These are phyloP conservation scores for Melanopsichium pennsylvanicum DNA, from an alignment of 1,284 basidiomycete species.

Conservation along the genomic window DNA sequence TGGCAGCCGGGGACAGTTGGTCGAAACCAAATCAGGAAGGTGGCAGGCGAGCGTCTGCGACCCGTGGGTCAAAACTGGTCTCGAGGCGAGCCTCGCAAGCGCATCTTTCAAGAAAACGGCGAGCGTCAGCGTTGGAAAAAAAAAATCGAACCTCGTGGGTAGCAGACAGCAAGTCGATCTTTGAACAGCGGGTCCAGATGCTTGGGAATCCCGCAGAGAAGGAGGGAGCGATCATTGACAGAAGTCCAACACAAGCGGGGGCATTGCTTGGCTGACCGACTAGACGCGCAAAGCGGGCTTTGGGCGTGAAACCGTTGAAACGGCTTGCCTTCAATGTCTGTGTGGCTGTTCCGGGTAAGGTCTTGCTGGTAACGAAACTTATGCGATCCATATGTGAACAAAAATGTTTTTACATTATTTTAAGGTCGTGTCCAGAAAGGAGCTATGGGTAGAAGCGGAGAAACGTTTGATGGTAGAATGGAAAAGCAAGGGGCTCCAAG, in stretches of 20 bases:
- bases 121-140: not conserved
- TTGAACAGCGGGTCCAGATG: too few species aligned
- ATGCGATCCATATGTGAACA: too few species aligned
- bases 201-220: too few species aligned
- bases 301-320: too few species aligned
- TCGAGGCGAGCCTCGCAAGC: not conserved
- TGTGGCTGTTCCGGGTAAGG: too few species aligned
- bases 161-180: too few species aligned
- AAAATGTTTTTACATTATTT: too few species aligned
- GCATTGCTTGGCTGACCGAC: not conserved
- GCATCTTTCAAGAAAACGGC: not conserved
- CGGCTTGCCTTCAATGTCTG: too few species aligned
- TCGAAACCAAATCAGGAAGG: slow-evolving; percentile 12
- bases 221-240: not conserved
- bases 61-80: slow-evolving; percentile 1
- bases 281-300: not conserved
- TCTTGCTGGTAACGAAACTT: too few species aligned
- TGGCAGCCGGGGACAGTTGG: not conserved
- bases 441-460: not conserved
- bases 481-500: slow-evolving; percentile 7
- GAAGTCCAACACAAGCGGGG: too few species aligned
- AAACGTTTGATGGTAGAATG: not conserved
- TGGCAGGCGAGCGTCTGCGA: not conserved
- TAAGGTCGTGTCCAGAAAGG: too few species aligned
- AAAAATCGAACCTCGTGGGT: too few species aligned